These are phyloP conservation scores for Edaphochlamys debaryana DNA, from an alignment of 139 green algal species.

Conservation along the genomic window DNA sequence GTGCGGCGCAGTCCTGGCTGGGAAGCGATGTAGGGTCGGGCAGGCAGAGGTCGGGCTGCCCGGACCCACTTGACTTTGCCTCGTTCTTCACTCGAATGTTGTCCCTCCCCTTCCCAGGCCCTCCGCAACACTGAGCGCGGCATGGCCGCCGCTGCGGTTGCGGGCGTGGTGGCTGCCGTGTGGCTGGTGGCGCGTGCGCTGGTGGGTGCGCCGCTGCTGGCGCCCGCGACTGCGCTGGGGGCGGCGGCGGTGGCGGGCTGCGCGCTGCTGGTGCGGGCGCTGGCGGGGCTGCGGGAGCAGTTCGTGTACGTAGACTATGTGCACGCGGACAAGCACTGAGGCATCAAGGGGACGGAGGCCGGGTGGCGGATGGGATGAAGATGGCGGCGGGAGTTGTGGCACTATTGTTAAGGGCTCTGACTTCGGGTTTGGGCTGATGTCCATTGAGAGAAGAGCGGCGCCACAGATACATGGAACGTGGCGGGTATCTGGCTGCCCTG, in stretches of 20 bases:
- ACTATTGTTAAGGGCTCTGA: too few relatives aligned
- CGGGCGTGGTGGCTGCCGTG: background rate
- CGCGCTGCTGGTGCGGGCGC: background rate
- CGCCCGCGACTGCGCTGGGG: background rate
- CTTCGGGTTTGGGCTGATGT: too few relatives aligned
- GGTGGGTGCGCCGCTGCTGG: background rate
- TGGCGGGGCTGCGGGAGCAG: background rate
- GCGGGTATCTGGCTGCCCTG: too few relatives aligned
- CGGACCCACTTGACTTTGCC: background rate
- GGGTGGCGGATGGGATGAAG: too few relatives aligned
- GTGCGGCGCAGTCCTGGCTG: too few relatives aligned
- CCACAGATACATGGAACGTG: too few relatives aligned
- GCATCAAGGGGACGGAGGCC: too few relatives aligned
- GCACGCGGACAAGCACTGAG: conserved; percentile 6
- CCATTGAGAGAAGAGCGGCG: too few relatives aligned
- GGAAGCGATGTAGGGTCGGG: too few relatives aligned
- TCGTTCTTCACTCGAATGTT: background rate
- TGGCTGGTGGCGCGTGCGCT: background rate
- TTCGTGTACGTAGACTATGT: conserved; percentile 31
- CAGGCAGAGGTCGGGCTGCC: background rate
- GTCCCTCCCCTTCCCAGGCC: background rate
- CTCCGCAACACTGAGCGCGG: background rate
- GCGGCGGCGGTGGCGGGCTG: background rate
- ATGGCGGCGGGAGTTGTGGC: too few relatives aligned
- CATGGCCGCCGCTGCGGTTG: background rate